These are phyloP conservation scores for Cubamyces lactineus DNA, from an alignment of 768 basidiomycete genomes.

Conservation along the genomic window DNA sequence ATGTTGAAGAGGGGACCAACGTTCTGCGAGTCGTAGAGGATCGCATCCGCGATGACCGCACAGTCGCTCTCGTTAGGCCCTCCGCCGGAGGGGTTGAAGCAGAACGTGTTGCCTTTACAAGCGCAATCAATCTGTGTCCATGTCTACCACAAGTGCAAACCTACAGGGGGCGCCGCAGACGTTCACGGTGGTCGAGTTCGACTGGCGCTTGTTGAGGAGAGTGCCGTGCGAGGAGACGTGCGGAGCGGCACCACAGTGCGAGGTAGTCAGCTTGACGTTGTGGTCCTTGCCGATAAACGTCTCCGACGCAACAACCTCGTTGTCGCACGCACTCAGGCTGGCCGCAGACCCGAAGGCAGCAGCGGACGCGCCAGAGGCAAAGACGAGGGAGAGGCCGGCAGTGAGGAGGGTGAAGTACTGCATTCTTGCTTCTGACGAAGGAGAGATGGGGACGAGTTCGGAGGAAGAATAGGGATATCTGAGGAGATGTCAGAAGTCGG, in stretches of 20 bases:
- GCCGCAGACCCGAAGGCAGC: background rate
- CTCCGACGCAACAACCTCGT: constrained; percentile 22
- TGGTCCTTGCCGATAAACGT: constrained; percentile 45
- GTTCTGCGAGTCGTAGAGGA: constrained; percentile 51
- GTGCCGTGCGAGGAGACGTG: constrained; percentile 10
- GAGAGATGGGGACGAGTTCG: background rate
- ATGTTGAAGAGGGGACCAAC: constrained; percentile 35
- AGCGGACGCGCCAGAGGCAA: constrained; percentile 10
- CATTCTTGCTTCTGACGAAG: constrained; percentile 1
- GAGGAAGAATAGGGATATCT: background rate
- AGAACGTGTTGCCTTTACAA: constrained; percentile 38
- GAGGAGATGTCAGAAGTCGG: background rate
- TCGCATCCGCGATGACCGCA: constrained; percentile 51
- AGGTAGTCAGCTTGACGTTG: constrained; percentile 44
- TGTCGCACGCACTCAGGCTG: background rate
- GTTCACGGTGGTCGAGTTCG: constrained; percentile 22
- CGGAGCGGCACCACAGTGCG: constrained; percentile 36
- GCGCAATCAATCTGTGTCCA: background rate
- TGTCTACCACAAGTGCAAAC: constrained; percentile 8
- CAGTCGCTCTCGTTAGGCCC: constrained; percentile 54
- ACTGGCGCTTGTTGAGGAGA: constrained; percentile 33
- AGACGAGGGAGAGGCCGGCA: background rate
- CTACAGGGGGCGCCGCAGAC: constrained; percentile 49
- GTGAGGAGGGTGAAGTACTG: constrained; percentile 4
- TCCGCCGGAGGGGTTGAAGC: constrained; percentile 49